These are phyloP conservation scores for Kodamaea plutei DNA, from an alignment of 1,139 yeast species.

Conservation along the genomic window DNA sequence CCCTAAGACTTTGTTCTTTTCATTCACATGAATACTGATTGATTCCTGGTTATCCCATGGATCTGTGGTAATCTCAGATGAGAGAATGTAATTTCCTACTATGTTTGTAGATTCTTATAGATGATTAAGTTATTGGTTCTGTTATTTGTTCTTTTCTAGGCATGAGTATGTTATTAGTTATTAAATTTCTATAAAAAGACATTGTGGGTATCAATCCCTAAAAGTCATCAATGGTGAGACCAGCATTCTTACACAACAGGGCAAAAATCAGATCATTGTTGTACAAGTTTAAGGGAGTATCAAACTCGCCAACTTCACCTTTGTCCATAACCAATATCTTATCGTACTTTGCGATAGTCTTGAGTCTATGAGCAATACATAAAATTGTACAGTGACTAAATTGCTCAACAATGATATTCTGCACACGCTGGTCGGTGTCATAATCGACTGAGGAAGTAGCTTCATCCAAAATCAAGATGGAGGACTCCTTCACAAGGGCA, in stretches of 20 bases:
- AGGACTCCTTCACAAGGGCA: conserved; percentile 67
- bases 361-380: conserved; percentile 76
- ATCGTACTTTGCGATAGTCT: conserved; percentile 64
- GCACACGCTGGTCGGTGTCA: conserved; percentile 71
- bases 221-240: conserved; percentile 18
- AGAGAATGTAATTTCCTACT: too few relatives aligned
- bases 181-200: too few relatives aligned
- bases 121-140: too few relatives aligned
- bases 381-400: conserved; percentile 64
- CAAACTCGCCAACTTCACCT: conserved; percentile 60
- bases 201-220: too few relatives aligned
- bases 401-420: conserved; percentile 56
- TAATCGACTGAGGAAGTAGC: conserved; percentile 83
- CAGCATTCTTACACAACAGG: conserved; percentile 38
- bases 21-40: too few relatives aligned
- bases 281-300: conserved; percentile 47
- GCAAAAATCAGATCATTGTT: conserved; percentile 36
- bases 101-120: too few relatives aligned
- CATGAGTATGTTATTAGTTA: too few relatives aligned
- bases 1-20: too few relatives aligned
- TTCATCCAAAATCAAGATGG: conserved; percentile 69
- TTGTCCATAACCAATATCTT: conserved; percentile 61
- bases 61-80: too few relatives aligned
- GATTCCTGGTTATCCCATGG: too few relatives aligned
- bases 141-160: too few relatives aligned